A percentile compares a stretch with the other conserved stretches of the same genome.
Conservation (phyloP, 2,329 filamentous ascomycete genomes). For the Bipolaris oryzae region DNA sequence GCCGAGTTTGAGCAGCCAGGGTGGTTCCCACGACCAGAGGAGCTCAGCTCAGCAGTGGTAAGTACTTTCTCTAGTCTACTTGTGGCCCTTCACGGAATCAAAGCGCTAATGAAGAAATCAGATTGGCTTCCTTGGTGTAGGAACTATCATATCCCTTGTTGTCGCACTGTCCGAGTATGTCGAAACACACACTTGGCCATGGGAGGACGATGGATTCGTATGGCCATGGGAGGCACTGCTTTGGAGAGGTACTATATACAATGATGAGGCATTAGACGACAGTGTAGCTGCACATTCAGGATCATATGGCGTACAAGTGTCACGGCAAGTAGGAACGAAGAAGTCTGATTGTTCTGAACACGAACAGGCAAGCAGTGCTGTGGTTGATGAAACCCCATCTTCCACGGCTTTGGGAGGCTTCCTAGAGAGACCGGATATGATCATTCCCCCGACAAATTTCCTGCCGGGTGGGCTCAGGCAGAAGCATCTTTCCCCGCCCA, state of each 20-base stretch:
- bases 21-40: constrained; percentile 1
- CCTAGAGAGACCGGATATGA: neutral
- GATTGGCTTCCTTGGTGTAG: neutral
- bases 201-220: constrained; percentile 12
- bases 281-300: neutral
- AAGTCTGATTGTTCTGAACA: neutral
- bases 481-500: neutral
- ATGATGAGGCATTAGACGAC: constrained; percentile 1
- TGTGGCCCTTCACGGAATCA: neutral
- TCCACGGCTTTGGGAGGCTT: neutral
- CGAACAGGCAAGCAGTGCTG: neutral
- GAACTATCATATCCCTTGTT: constrained; percentile 1
- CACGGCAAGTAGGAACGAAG: neutral
- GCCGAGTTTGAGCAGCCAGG: constrained; percentile 15
- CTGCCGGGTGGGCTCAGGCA: constrained; percentile 4
- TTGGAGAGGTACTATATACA: constrained; percentile 4
- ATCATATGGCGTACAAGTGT: neutral
- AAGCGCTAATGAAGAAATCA: neutral
- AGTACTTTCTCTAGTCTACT: neutral
- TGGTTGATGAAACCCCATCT: no score
- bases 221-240: constrained; percentile 15
- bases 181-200: constrained; percentile 11
- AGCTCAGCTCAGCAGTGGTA: constrained; percentile 1
- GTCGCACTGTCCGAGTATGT: constrained; percentile 7
- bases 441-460: constrained; percentile 8